A percentile compares a stretch with the other conserved stretches of the same genome.
phyloP scores from a whole-genome alignment of 73 alveolate species.

The Uronychia setigera region DNA sequence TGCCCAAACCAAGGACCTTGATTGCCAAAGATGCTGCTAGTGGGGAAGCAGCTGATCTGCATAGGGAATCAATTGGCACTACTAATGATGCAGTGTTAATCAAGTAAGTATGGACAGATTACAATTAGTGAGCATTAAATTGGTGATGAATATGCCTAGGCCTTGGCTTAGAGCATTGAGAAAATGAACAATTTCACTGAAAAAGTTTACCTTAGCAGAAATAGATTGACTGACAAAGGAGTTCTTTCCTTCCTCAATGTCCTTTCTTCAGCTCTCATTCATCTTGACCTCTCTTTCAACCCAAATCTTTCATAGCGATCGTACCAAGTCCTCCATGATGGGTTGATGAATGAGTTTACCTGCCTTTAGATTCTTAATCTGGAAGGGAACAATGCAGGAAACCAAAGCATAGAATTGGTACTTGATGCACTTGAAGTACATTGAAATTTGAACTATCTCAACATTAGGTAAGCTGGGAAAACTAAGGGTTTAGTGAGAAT shows the following conservation, averaged over 20 bases:
- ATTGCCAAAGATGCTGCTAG: background rate
- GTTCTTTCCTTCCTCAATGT: background rate
- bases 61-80: background rate
- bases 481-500: constrained; percentile 23
- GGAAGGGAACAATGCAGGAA: constrained; percentile 58
- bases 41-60: background rate
- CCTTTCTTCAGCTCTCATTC: background rate
- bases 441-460: constrained; percentile 22
- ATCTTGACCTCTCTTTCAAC: constrained; percentile 17
- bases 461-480: no score
- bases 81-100: background rate
- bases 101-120: background rate
- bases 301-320: constrained; percentile 6
- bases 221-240: constrained; percentile 25
- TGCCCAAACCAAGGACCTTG: background rate
- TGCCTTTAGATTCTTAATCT: constrained; percentile 7
- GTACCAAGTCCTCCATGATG: constrained; percentile 5
- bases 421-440: constrained; percentile 22
- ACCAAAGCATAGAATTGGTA: constrained; percentile 19
- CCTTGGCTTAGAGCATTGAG: background rate
- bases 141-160: background rate
- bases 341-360: constrained; percentile 28
- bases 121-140: background rate
- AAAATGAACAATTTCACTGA: background rate
- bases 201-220: constrained; percentile 9